Evolutionary conservation across 108 stramenopile genomes (phyloP), one percentile per base, ranked within the genome.

Genomic region (Stephanodiscus minutulus): DNA sequence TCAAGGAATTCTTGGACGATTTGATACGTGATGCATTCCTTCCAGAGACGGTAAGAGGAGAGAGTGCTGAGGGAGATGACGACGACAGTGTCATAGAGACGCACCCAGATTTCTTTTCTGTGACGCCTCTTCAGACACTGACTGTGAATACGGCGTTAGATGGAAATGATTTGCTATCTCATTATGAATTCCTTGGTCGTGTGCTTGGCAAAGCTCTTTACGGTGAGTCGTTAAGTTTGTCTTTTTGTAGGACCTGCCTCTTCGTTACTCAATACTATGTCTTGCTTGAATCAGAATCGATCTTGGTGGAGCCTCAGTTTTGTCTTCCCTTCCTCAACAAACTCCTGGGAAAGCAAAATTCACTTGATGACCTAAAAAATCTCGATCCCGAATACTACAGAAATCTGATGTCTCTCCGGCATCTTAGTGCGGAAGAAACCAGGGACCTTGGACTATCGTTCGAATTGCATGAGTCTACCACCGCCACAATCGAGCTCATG

Each of bases 161-260:
- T 0, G 66, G 78, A 41, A 64, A 84, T 55, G 66, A 60, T 27
- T 28, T 52, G 9, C 18, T 74, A 50, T 61, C 94, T 4, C 90
- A 95, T 43, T 98, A 95, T 67, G 91, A 92, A 68, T 98, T 99
- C 65, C 72, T 96, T 22, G 99, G 99, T 0, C 83, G 91, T 0
- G 93, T 98, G 7, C 78, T 99, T 13, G 99, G 94, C 28, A 99
- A 99, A 74, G 95, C 97, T 6, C 87, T 99, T 24, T 98, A 98
- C 66, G 98, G 73, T 74, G 17, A 66, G 73, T 74, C 18, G 11
- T 85, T 61, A 59, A 59, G 75, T 71, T 76, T 39, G 37, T 81
- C 28, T 66, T 89, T 53, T 81, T 71, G 44, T 83, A 56, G 22
- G 36, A 29, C 43, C 68, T 86, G 53, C 47, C 77, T 25, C 65